A percentile compares a stretch with the other conserved stretches of the same genome.
Evolutionary conservation across 495 filamentous ascomycete genomes (phyloP).

Genomic region (Jackrogersella multiformis): DNA sequence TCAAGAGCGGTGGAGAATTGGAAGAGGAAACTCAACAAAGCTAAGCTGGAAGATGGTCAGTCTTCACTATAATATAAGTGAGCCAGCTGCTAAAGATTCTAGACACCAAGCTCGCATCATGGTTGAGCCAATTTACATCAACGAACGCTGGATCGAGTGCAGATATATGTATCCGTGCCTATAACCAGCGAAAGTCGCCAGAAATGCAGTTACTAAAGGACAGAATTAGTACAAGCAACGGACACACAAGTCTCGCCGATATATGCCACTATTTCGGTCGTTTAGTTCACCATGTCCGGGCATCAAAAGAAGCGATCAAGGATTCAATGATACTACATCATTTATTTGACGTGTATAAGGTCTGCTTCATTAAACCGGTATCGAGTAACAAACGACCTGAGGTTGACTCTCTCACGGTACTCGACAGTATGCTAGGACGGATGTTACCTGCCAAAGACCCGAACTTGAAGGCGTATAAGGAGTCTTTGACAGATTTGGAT

Average conservation of each 20-base stretch:
- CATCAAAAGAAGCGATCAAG: slow-evolving; percentile 25
- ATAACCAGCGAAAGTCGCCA: slow-evolving; percentile 11
- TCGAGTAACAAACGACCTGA: not conserved
- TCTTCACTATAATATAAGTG: not conserved
- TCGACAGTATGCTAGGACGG: slow-evolving; percentile 23
- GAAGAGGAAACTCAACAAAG: not conserved
- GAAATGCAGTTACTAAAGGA: slow-evolving; percentile 10
- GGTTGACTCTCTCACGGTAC: slow-evolving; percentile 24
- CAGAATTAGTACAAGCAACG: not conserved
- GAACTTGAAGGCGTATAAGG: slow-evolving; percentile 5
- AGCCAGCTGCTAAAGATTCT: not conserved
- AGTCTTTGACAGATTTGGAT: slow-evolving; percentile 13
- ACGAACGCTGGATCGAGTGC: not conserved
- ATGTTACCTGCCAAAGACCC: slow-evolving; percentile 14
- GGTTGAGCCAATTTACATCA: slow-evolving; percentile 14
- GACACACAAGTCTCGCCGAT: not conserved
- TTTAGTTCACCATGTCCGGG: slow-evolving; percentile 30
- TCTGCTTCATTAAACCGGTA: slow-evolving; percentile 1
- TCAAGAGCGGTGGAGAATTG: not conserved
- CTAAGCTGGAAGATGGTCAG: not conserved
- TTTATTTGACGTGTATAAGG: slow-evolving; percentile 18
- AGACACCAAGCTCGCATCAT: slow-evolving; percentile 19
- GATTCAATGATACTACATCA: slow-evolving; percentile 12
- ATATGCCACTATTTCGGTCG: slow-evolving; percentile 26
- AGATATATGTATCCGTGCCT: slow-evolving; percentile 23